Conservation (phyloP, 495 filamentous ascomycete genomes). For the Cercophora sp. region DNA sequence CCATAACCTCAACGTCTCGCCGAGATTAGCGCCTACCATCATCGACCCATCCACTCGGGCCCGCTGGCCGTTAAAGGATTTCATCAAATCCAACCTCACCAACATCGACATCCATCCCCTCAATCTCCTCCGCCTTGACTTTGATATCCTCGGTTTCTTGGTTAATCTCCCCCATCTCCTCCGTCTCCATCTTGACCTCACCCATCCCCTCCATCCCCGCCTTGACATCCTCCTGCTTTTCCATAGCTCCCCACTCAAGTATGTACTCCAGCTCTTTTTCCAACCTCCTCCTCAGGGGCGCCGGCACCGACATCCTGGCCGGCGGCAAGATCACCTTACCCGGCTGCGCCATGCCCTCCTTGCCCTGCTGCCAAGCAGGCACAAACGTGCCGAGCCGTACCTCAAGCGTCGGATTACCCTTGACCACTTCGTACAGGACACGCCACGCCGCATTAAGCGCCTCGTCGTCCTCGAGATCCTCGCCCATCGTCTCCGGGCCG, state of each 20-base stretch:
- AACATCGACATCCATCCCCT: too few species aligned
- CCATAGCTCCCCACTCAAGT: not conserved
- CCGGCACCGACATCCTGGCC: conserved; percentile 12
- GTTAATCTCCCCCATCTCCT: too few species aligned
- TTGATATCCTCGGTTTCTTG: too few species aligned
- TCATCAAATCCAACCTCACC: too few species aligned
- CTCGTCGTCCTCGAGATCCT: not conserved
- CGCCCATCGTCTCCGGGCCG: not conserved
- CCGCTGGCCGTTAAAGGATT: too few species aligned
- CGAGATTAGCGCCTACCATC: too few species aligned
- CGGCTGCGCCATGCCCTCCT: not conserved
- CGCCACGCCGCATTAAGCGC: not conserved
- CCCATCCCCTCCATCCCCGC: not conserved
- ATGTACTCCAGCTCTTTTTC: conserved; percentile 23
- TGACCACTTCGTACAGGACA: not conserved
- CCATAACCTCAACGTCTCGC: too few species aligned
- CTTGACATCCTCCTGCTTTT: not conserved
- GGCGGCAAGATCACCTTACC: not conserved
- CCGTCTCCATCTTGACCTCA: too few species aligned
- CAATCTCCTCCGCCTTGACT: too few species aligned
- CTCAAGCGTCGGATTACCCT: conserved; percentile 3
- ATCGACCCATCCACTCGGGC: too few species aligned
- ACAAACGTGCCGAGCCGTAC: not conserved
- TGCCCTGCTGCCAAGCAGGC: not conserved
- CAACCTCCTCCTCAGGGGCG: conserved; percentile 22